Evolutionary conservation across 2,329 filamentous ascomycete genomes (phyloP), one percentile per base, ranked within the genome.

Genomic region (Colletotrichum spinosum): DNA sequence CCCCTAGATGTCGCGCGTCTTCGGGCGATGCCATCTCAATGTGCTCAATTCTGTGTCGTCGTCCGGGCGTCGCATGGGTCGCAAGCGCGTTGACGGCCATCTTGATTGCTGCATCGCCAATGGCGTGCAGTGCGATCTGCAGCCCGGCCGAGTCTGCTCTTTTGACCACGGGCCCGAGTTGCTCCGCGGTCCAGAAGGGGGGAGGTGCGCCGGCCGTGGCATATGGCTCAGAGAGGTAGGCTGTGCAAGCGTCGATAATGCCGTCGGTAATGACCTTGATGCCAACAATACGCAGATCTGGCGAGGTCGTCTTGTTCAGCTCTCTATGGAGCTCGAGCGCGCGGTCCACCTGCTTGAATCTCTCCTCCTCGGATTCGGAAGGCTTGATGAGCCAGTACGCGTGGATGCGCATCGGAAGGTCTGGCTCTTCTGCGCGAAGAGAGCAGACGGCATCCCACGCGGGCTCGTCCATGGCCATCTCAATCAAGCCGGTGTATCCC

Each of bases 391-490:
- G 80, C 86, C 86, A 88, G 71, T 88, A 85, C 2, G 86, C 85
- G 13, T 82, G 81, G 2, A 88, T 72, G 4, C 83, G 77, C 69
- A 88, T 79, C 0, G 81, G 77, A 0, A 79, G 55, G 0, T 70
- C 67, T 2, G 78, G 65, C 4, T 77, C 74, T 13, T 78, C 74
- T 11, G 74, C 70, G 37, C 77, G 79, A 12, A 87, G 71, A n/a
- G 79, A 79, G 0, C 83, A 69, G 1, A 88, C 77, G 1, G 80
- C 78, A 38, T 82, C 81, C 85, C 86, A 88, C 0, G 81, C 80
- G 33, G 79, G 81, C 44, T 87, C 84, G 64, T 88, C 86, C 86
- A 88, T 88, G 49, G 86, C 86, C 86, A 88, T 88, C 56, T 88
- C 86, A 8, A 86, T 77, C 44, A 85, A 78, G 2, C 85, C 84